Evolutionary conservation across 148 eudicot genomes (phyloP), one percentile per base, ranked within the genome.

Genomic region (Spergularia bocconei): DNA sequence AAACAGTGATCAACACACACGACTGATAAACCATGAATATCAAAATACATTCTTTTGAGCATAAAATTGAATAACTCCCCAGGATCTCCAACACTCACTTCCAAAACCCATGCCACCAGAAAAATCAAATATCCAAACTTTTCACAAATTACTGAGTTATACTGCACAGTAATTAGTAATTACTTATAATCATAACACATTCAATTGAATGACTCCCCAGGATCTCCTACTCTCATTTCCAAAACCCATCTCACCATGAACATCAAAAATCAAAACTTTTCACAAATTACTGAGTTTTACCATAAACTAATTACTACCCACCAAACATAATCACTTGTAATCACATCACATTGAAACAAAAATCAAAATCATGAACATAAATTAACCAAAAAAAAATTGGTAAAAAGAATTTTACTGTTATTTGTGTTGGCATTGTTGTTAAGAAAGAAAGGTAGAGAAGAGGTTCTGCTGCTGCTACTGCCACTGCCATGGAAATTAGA

Each of bases 401-500:
- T 2, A 50, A 51, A 11, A 0, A 60, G 17, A 13, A 0, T 17
- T 4, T 13, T 53, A 69, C 41, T 20, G 36, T 63, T 51, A 67
- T 57, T 69, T 66, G 17, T 36, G 19, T 77, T 51, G 13, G 11
- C 57, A 52, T 69, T 76, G 47, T 65, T 86, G 60, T 63, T 77
- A 56, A 78, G 57, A 50, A 79, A 70, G 33, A 88, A 70, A n/a
- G 90, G 71, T 38, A 82, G 68, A 63, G 72, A 52, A 0, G 79
- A 63, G 63, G 3, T 79, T 64, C 79, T 70, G 29, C 83, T 60
- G n/a, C 79, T 88, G 69, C 47, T 78, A 57, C 79, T 70, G 29
- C 83, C 53, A 9, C 81, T 87, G 69, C 47, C 80, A 67, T 75
- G 38, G 48, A 77, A 77, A 77, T 65, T 82, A 39, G 85, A 81